Evolutionary conservation across 2,329 filamentous ascomycete species (phyloP).

Genomic region (Colletotrichum gigasporum): DNA sequence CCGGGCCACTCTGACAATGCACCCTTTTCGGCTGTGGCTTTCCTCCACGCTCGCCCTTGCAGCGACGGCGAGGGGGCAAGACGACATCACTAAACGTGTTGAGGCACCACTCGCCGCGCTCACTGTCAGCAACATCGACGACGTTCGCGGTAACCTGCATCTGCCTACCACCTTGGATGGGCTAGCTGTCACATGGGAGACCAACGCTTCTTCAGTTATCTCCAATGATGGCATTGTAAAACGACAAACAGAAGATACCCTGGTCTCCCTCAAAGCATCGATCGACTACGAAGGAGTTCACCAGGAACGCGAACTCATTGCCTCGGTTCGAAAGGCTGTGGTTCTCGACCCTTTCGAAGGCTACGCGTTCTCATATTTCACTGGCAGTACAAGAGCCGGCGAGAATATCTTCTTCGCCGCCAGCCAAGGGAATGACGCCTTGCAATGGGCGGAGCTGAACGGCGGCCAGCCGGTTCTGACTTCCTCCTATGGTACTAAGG

Average conservation of each 20-base stretch:
- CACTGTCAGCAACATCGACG: slow-evolving; percentile 43
- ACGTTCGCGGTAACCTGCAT: slow-evolving; percentile 49
- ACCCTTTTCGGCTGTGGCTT: slow-evolving; percentile 10
- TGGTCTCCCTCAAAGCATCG: slow-evolving; percentile 47
- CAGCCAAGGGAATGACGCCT: slow-evolving; percentile 61
- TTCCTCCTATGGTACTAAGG: slow-evolving; percentile 56
- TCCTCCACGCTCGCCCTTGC: slow-evolving; percentile 17
- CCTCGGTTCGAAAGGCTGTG: slow-evolving; percentile 44
- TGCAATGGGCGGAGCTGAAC: slow-evolving; percentile 61
- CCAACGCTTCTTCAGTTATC: slow-evolving; percentile 44
- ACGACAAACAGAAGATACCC: slow-evolving; percentile 38
- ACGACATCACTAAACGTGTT: background rate
- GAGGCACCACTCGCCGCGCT: slow-evolving; percentile 36
- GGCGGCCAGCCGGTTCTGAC: slow-evolving; percentile 54
- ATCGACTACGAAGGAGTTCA: slow-evolving; percentile 36
- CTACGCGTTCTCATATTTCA: slow-evolving; percentile 64
- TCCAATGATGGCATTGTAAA: slow-evolving; percentile 46
- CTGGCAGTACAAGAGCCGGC: slow-evolving; percentile 50
- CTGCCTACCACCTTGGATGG: slow-evolving; percentile 43
- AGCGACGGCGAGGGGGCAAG: slow-evolving; percentile 11
- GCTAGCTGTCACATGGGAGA: slow-evolving; percentile 45
- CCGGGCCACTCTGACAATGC: background rate
- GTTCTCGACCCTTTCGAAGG: slow-evolving; percentile 48
- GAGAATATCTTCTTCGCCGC: slow-evolving; percentile 64
- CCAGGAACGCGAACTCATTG: slow-evolving; percentile 42